phyloP scores from a whole-genome alignment of 352 stramenopile species.

The Aphanomyces euteiches region DNA sequence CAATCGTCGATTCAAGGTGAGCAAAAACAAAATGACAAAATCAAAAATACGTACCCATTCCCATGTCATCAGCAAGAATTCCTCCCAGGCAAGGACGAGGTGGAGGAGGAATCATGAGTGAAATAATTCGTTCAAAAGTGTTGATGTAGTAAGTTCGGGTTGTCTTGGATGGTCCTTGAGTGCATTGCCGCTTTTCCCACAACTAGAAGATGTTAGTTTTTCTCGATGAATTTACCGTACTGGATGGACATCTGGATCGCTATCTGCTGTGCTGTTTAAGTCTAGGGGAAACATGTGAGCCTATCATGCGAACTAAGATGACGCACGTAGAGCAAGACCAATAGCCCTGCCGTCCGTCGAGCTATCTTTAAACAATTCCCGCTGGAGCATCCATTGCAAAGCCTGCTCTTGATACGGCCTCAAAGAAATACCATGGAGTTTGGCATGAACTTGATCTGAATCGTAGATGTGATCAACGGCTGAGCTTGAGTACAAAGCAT shows the following conservation, averaged over 20 bases:
- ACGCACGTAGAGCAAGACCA: slow-evolving; percentile 20
- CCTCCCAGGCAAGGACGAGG: slow-evolving; percentile 64
- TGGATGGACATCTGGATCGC: slow-evolving; percentile 43
- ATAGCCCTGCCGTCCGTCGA: slow-evolving; percentile 28
- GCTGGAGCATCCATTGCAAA: slow-evolving; percentile 83
- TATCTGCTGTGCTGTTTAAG: slow-evolving; percentile 18
- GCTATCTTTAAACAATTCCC: slow-evolving; percentile 40
- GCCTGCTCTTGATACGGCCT: slow-evolving; percentile 80
- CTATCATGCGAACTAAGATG: slow-evolving; percentile 5
- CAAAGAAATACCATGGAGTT: slow-evolving; percentile 64
- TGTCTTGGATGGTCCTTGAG: slow-evolving; percentile 30
- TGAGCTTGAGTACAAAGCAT: slow-evolving; percentile 14
- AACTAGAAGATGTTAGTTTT: slow-evolving; percentile 39
- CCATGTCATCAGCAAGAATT: slow-evolving; percentile 90
- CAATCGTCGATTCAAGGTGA: not conserved
- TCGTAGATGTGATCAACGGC: not conserved
- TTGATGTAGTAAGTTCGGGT: slow-evolving; percentile 75
- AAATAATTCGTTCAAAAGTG: slow-evolving; percentile 72
- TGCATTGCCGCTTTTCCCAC: slow-evolving; percentile 60
- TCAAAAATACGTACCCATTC: slow-evolving; percentile 58
- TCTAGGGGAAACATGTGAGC: slow-evolving; percentile 28
- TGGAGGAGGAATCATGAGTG: slow-evolving; percentile 49
- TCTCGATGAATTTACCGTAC: slow-evolving; percentile 36
- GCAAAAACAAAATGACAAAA: slow-evolving; percentile 2
- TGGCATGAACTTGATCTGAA: slow-evolving; percentile 39